Percentiles rank a stretch among this genome's conserved stretches.
phyloP scores from a whole-genome alignment of 2,329 filamentous ascomycete genomes.

The Pestalotiopsis sp. region DNA sequence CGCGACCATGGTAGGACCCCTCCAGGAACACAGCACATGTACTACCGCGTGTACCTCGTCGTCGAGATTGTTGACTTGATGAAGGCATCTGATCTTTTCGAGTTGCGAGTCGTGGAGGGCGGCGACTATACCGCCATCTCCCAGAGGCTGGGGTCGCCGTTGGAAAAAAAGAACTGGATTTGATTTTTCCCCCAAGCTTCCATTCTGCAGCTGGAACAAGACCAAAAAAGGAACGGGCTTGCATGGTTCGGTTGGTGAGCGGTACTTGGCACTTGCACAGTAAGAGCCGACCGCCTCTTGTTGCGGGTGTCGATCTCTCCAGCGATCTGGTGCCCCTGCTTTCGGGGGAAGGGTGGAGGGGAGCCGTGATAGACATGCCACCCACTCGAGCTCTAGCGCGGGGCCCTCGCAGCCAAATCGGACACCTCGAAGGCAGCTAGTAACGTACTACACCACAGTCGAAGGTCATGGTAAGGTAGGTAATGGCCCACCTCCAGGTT shows the following conservation, averaged over 20 bases:
- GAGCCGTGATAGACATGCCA: conserved; percentile 10
- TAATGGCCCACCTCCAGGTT: neutral
- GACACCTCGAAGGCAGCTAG: conserved; percentile 7
- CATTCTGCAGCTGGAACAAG: neutral
- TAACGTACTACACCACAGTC: neutral
- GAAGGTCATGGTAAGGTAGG: neutral
- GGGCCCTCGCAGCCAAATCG: conserved; percentile 6
- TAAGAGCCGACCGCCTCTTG: conserved; percentile 4
- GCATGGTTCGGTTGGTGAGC: neutral
- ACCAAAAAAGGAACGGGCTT: neutral
- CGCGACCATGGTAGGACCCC: neutral
- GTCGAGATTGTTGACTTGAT: neutral
- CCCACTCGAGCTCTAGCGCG: conserved; percentile 2
- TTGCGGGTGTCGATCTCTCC: conserved; percentile 8
- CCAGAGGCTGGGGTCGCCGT: neutral
- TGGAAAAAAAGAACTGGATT: no score
- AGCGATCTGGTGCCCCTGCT: conserved; percentile 5
- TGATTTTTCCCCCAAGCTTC: neutral
- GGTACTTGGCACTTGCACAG: neutral
- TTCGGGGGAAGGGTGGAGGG: conserved; percentile 5
- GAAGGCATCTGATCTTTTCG: neutral
- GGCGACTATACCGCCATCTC: neutral
- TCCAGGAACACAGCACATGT: neutral
- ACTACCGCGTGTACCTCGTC: neutral
- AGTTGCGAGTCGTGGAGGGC: neutral